Percentiles rank a stretch among this genome's conserved stretches.
Evolutionary conservation across 1,284 basidiomycete genomes (phyloP).

Genomic region (Caloboletus inedulis): DNA sequence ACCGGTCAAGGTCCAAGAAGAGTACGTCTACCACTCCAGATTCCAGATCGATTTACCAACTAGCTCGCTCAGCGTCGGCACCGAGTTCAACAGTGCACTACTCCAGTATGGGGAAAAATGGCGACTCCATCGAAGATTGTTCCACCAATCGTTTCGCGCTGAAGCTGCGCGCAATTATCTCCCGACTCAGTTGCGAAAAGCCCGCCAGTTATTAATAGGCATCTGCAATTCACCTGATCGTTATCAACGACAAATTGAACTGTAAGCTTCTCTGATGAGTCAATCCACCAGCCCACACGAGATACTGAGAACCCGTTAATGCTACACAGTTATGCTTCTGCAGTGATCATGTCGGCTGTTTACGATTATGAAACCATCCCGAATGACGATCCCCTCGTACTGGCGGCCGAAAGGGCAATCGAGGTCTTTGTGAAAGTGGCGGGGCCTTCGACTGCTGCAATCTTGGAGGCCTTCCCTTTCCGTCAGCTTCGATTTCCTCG

Average conservation of each 20-base stretch:
- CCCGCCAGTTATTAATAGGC: conserved; percentile 23
- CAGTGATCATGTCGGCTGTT: conserved; percentile 35
- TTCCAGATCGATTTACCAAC: conserved; percentile 1
- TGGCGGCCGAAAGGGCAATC: conserved; percentile 33
- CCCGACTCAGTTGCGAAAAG: conserved; percentile 31
- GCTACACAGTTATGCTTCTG: conserved; percentile 29
- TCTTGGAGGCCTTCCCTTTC: conserved; percentile 34
- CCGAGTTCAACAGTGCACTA: conserved; percentile 31
- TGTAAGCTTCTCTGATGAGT: conserved; percentile 23
- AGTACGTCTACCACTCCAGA: conserved; percentile 13
- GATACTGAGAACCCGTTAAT: conserved; percentile 5
- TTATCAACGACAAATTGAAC: conserved; percentile 32
- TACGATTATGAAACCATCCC: conserved; percentile 33
- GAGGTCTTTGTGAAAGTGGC: conserved; percentile 27
- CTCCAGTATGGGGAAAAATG: conserved; percentile 32
- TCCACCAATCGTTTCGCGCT: conserved; percentile 33
- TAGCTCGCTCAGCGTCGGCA: conserved; percentile 22
- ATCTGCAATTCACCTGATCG: conserved; percentile 23
- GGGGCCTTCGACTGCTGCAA: conserved; percentile 26
- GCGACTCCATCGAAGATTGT: conserved; percentile 33
- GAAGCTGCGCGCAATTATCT: conserved; percentile 27
- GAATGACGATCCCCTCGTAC: conserved; percentile 26
- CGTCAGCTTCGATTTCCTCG: conserved; percentile 24
- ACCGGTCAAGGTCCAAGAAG: conserved; percentile 21
- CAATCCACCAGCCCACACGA: neutral